Base-by-base conservation (phyloP, 2,329 filamentous ascomycete genomes). In the Fusarium albosuccineum region DNA sequence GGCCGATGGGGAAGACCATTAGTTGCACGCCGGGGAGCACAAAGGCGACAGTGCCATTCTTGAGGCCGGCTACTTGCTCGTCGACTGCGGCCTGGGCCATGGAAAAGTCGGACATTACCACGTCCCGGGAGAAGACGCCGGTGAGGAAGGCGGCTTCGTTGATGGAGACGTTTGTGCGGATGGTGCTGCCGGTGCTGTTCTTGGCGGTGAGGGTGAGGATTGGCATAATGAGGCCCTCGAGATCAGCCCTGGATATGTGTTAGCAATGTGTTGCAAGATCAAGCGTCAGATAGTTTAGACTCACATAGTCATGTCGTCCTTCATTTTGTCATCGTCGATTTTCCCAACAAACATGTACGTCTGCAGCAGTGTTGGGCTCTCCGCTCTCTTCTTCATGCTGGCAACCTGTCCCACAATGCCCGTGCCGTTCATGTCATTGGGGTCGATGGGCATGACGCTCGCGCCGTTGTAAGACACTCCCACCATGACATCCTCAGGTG, bases 121-220 rank as follows among this genome's bases (percentile, higher is more conserved):
- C 80, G 57, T 86, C 80, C 50, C 84, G 79, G 55, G 90, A 86
- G 78, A 93, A 93, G 70, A 91, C 85, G 52, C 91, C 91, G 13
- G 86, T 86, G 39, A 93, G 85, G 70, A 93, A 94, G 7, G 87
- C 85, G 14, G 91, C 90, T 75, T 92, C 89, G 77, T 90, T 89
- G 62, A 87, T 85, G 9, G 90, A 90, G 51, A 93, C 86, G 34
- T 87, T 89, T 50, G 90, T 90, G 71, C 80, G 85, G 60, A 92
- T 82, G 1, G 79, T 76, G 70, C 81, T 74, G 64, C 87, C 87
- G 13, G 78, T 76, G 29, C 81, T 56, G 69, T 85, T 86, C 40
- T 78, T 81, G n/a, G 85, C 91, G 11, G 86, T 85, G 46, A 94
- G 85, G 14, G 87, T 88, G 60, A 94, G 86, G n/a, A 82, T 82